Percentiles rank a stretch among this genome's conserved stretches.
Evolutionary conservation across 768 basidiomycete genomes (phyloP).

Genomic region (Agaricus blazei): DNA sequence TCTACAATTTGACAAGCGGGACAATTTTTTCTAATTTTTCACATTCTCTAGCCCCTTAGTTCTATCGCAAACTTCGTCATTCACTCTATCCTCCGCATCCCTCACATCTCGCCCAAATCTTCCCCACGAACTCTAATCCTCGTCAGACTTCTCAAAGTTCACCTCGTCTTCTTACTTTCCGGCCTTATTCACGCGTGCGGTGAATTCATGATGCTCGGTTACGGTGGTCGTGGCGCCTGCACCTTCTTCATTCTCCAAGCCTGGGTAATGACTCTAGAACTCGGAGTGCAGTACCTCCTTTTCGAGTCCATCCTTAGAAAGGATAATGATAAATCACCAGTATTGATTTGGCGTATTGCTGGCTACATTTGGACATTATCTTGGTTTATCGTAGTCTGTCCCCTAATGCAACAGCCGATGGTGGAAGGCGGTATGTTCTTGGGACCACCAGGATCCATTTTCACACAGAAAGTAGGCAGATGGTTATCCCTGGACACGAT

Average conservation of each 20-base stretch:
- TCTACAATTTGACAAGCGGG: neutral
- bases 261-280: constrained; percentile 23
- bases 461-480: neutral
- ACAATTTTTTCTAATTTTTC: neutral
- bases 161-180: constrained; percentile 26
- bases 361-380: constrained; percentile 11
- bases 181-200: constrained; percentile 22
- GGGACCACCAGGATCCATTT: neutral
- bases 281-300: constrained; percentile 13
- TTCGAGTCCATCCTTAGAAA: neutral
- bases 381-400: constrained; percentile 10
- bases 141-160: constrained; percentile 12
- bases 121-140: constrained; percentile 13
- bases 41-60: neutral
- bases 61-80: neutral
- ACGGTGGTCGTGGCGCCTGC: constrained; percentile 16
- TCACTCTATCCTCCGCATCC: constrained; percentile 19
- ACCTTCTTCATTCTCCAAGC: constrained; percentile 26
- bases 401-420: constrained; percentile 10
- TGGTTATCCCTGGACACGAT: constrained; percentile 1
- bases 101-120: constrained; percentile 22
- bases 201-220: constrained; percentile 22
- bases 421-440: constrained; percentile 5
- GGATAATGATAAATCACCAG: neutral
- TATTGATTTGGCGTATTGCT: neutral